Conservation (phyloP, 768 basidiomycete genomes). For the Russula lepida region DNA sequence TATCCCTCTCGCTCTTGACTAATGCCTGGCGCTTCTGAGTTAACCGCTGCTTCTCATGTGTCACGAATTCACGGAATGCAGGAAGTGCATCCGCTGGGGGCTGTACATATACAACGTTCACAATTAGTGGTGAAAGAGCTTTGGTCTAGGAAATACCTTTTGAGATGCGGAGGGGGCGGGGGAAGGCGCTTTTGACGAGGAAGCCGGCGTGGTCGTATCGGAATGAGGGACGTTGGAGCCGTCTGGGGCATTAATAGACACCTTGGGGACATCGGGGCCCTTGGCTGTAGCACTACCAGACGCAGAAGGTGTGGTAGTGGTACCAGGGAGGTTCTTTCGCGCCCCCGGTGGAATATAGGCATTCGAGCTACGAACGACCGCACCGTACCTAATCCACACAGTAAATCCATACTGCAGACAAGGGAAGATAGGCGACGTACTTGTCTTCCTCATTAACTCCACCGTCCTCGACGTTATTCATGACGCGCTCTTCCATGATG, state of each 20-base stretch:
- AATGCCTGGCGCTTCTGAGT: conserved; percentile 86
- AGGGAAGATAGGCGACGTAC: conserved; percentile 37
- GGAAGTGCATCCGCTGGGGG: conserved; percentile 68
- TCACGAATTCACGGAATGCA: conserved; percentile 89
- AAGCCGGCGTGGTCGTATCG: conserved; percentile 33
- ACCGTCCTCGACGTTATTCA: conserved; percentile 45
- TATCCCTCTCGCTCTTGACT: conserved; percentile 90
- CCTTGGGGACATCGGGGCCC: conserved; percentile 54
- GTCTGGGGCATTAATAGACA: conserved; percentile 73
- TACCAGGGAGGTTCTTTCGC: conserved; percentile 37
- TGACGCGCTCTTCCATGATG: conserved; percentile 79
- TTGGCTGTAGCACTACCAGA: conserved; percentile 26
- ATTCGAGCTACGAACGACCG: conserved; percentile 78
- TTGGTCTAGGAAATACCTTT: conserved; percentile 38
- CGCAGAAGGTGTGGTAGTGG: conserved; percentile 25
- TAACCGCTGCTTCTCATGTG: conserved; percentile 81
- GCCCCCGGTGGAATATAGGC: conserved; percentile 96
- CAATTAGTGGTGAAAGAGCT: not conserved
- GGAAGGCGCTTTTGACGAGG: conserved; percentile 55
- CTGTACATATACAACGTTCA: conserved; percentile 28
- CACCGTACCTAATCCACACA: conserved; percentile 62
- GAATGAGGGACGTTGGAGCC: conserved; percentile 40
- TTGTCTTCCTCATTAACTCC: conserved; percentile 92
- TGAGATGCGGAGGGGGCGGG: conserved; percentile 46
- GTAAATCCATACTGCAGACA: conserved; percentile 23